These are phyloP conservation scores for Ogataea pilisensis DNA, from an alignment of 805 yeast genomes.

Conservation along the genomic window DNA sequence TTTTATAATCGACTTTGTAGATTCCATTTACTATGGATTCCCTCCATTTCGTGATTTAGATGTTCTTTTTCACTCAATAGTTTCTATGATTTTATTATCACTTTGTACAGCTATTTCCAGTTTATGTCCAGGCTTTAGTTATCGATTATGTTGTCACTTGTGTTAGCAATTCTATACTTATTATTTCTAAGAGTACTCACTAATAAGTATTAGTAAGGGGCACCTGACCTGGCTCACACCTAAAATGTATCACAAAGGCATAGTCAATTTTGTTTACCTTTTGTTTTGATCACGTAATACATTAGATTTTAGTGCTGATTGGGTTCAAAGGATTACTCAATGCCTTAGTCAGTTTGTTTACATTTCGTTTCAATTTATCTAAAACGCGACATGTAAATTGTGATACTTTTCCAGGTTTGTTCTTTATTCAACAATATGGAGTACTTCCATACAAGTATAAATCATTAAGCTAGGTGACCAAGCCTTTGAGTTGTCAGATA, in stretches of 20 bases:
- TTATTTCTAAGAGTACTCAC: neutral
- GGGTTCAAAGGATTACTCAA: neutral
- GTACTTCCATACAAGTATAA: neutral
- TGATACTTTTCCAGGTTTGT: neutral
- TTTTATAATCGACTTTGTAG: neutral
- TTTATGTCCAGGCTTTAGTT: neutral
- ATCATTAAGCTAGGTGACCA: neutral
- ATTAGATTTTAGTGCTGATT: neutral
- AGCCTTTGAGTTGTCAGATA: neutral
- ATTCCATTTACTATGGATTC: neutral
- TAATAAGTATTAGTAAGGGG: neutral
- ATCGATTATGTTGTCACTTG: neutral
- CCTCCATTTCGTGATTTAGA: neutral
- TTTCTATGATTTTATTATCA: neutral
- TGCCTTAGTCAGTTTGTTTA: neutral
- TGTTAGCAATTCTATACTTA: neutral
- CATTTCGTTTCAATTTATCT: neutral
- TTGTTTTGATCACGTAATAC: neutral
- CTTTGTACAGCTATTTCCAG: neutral
- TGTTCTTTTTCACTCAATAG: neutral
- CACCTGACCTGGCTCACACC: neutral
- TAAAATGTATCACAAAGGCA: neutral
- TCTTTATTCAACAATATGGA: neutral
- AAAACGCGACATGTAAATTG: neutral
- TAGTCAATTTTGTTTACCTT: neutral